Evolutionary conservation across 257 asterid genomes (phyloP).

Genomic region (Solanum paucissectum): DNA sequence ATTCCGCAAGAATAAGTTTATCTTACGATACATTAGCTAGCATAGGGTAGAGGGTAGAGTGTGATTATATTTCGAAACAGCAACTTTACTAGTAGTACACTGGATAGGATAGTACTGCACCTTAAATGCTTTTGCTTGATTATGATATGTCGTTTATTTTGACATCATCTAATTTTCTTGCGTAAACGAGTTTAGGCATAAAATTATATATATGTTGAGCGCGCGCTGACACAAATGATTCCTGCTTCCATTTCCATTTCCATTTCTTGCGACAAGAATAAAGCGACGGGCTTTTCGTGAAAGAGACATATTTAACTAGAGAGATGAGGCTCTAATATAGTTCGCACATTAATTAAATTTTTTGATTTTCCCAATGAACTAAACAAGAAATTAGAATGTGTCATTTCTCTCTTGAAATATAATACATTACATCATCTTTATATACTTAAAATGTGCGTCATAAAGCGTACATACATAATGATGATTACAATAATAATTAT

Average conservation of each 20-base stretch:
- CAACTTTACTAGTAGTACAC: neutral
- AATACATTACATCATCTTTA: neutral
- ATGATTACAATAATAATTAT: neutral
- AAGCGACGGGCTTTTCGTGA: neutral
- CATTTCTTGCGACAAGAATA: neutral
- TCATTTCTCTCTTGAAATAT: neutral
- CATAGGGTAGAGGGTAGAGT: neutral
- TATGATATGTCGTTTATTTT: neutral
- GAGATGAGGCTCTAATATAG: neutral
- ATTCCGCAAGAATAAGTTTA: neutral
- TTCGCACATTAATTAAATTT: neutral
- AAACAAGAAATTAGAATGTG: neutral
- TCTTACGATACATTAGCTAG: neutral
- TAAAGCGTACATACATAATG: neutral
- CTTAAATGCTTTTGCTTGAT: neutral
- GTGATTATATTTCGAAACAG: neutral
- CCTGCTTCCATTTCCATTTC: neutral
- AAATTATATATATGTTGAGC: neutral
- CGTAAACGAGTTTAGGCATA: neutral
- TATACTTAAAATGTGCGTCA: neutral
- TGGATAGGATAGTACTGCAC: neutral
- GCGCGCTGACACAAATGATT: neutral
- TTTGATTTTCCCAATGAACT: neutral
- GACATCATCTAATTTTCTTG: neutral
- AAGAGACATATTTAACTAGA: neutral